phyloP scores from a whole-genome alignment of 1,284 basidiomycete species.

The Sphagnurus paluster region DNA sequence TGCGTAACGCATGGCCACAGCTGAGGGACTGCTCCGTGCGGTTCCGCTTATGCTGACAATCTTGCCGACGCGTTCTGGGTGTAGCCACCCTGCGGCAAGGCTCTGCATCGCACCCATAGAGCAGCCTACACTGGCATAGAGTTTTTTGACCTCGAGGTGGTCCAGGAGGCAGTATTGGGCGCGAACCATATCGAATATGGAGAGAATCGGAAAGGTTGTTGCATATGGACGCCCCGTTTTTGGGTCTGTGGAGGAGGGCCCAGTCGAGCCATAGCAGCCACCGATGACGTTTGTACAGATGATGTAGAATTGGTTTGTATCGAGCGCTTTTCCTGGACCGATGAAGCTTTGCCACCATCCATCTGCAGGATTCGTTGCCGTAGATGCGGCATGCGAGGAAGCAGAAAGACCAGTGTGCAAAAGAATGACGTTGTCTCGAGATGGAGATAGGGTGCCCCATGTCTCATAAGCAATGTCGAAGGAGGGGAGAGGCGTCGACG shows the following conservation, averaged over 20 bases:
- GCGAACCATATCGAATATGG: conserved; percentile 95
- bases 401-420: conserved; percentile 96
- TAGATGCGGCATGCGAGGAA: conserved; percentile 93
- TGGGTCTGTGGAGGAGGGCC: conserved; percentile 82
- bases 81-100: conserved; percentile 93
- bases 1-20: conserved; percentile 94
- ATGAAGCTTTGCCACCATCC: conserved; percentile 99
- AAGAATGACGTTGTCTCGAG: conserved; percentile 89
- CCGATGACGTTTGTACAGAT: conserved; percentile 98
- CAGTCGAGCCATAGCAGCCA: conserved; percentile 96
- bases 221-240: conserved; percentile 75
- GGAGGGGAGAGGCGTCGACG: conserved; percentile 64
- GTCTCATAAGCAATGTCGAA: conserved; percentile 97
- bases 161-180: conserved; percentile 91
- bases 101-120: conserved; percentile 99
- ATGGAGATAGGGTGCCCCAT: conserved; percentile 86
- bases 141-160: conserved; percentile 77
- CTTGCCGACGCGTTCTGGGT: conserved; percentile 85
- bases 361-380: conserved; percentile 72
- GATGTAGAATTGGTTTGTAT: conserved; percentile 92
- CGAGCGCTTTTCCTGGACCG: conserved; percentile 90
- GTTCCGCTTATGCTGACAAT: conserved; percentile 94
- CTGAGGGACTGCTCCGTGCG: conserved; percentile 87
- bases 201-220: conserved; percentile 89
- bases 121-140: conserved; percentile 92